Evolutionary conservation across 78 protist genomes (phyloP).

Genomic region (Diacronema lutheri): DNA sequence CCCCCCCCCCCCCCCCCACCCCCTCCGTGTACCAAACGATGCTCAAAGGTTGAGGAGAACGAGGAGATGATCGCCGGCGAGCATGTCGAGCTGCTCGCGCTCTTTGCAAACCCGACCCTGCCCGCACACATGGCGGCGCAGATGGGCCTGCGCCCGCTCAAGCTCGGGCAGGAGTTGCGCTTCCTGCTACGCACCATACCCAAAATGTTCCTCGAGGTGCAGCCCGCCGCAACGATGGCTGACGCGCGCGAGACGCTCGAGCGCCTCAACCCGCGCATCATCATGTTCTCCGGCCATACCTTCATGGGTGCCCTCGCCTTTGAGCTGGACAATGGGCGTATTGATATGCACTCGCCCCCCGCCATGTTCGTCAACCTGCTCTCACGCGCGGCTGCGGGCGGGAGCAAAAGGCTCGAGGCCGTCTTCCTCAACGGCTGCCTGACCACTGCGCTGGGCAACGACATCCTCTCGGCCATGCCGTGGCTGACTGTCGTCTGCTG

Average conservation of each 20-base stretch:
- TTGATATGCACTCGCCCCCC: not conserved
- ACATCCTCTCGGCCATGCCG: not conserved
- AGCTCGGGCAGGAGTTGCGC: not conserved
- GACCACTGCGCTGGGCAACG: not conserved
- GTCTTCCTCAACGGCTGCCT: conserved; percentile 15
- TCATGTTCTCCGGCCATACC: not conserved
- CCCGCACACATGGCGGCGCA: not conserved
- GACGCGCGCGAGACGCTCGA: not conserved
- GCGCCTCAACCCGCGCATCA: not conserved
- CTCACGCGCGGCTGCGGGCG: not conserved
- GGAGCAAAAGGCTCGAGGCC: not conserved
- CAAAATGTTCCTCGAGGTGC: not conserved
- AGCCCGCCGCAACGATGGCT: not conserved
- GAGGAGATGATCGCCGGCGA: not conserved
- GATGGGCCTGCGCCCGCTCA: not conserved
- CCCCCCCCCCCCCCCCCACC: not conserved
- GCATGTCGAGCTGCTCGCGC: not conserved
- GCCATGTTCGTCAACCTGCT: not conserved
- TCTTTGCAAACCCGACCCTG: not conserved
- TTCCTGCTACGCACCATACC: not conserved
- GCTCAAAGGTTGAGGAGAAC: too few relatives aligned
- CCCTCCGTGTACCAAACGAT: too few relatives aligned
- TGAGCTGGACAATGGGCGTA: not conserved
- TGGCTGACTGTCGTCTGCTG: not conserved
- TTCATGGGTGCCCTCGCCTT: conserved; percentile 10